A percentile compares a stretch with the other conserved stretches of the same genome.
phyloP scores from a whole-genome alignment of 1,284 basidiomycete species.

The Papiliotrema laurentii region DNA sequence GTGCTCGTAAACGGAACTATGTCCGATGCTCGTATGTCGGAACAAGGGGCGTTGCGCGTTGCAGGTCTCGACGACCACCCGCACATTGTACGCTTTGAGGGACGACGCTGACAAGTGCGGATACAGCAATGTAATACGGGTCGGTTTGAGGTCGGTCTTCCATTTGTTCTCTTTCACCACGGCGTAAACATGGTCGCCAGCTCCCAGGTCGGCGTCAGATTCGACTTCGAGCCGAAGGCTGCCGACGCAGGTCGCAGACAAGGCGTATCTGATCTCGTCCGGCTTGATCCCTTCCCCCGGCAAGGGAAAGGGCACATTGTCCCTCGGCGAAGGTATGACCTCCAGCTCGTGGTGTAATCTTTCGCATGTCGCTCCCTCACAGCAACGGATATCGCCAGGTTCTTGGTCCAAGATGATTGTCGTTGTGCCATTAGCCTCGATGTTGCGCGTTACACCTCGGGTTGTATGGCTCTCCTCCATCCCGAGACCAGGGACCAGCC shows the following conservation, averaged over 20 bases:
- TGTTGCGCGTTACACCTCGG: neutral
- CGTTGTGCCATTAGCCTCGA: neutral
- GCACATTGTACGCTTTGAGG: too few relatives aligned
- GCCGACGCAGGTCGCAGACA: neutral
- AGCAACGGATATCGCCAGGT: neutral
- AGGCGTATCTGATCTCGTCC: slow-evolving; percentile 20
- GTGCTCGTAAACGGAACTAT: slow-evolving; percentile 62
- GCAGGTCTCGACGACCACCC: too few relatives aligned
- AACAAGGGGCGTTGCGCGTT: too few relatives aligned
- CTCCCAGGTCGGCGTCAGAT: neutral
- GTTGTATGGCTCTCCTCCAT: neutral
- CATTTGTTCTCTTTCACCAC: neutral
- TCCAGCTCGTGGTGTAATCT: neutral
- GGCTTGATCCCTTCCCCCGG: slow-evolving; percentile 34
- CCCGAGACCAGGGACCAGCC: slow-evolving; percentile 1
- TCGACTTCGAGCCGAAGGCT: neutral
- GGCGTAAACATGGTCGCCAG: neutral
- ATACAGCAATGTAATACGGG: too few relatives aligned
- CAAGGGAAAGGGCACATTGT: slow-evolving; percentile 29
- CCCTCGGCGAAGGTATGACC: slow-evolving; percentile 12
- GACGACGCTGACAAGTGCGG: too few relatives aligned
- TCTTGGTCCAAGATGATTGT: neutral
- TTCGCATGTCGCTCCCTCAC: neutral
- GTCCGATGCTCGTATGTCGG: slow-evolving; percentile 58
- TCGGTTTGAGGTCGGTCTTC: too few relatives aligned